Evolutionary conservation across 129 eudicot genomes (phyloP).

Genomic region (Solidago caesia): DNA sequence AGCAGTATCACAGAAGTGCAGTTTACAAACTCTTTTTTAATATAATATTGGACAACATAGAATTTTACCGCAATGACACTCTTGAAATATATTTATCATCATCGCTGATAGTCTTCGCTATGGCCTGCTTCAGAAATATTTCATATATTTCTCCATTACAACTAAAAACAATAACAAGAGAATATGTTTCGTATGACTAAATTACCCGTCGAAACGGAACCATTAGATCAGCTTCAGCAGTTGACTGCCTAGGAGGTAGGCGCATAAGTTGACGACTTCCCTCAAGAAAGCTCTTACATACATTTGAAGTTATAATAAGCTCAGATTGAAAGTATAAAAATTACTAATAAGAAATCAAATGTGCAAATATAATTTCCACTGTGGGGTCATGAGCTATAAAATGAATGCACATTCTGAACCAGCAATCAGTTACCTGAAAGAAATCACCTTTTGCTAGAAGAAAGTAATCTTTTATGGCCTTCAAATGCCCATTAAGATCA

Average conservation of each 20-base stretch:
- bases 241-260: slow-evolving; percentile 92
- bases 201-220: slow-evolving; percentile 87
- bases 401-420: no score
- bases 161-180: background rate
- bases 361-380: background rate
- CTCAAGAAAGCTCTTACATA: slow-evolving; percentile 75
- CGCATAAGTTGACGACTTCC: slow-evolving; percentile 90
- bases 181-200: background rate
- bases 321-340: background rate
- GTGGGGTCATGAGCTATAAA: slow-evolving; percentile 1
- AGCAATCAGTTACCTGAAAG: slow-evolving; percentile 63
- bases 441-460: slow-evolving; percentile 97
- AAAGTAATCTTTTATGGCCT: slow-evolving; percentile 92
- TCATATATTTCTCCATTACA: background rate
- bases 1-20: background rate
- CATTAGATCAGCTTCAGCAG: slow-evolving; percentile 97
- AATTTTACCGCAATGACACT: slow-evolving; percentile 53
- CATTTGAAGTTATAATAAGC: slow-evolving; percentile 8
- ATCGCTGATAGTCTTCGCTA: slow-evolving; percentile 79
- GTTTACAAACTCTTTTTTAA: no score
- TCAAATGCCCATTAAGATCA: slow-evolving; percentile 83
- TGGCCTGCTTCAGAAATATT: slow-evolving; percentile 58
- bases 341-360: background rate
- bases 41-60: background rate
- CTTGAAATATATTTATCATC: slow-evolving; percentile 83